Evolutionary conservation across 768 basidiomycete genomes (phyloP).

Genomic region (Russula ochroleuca): DNA sequence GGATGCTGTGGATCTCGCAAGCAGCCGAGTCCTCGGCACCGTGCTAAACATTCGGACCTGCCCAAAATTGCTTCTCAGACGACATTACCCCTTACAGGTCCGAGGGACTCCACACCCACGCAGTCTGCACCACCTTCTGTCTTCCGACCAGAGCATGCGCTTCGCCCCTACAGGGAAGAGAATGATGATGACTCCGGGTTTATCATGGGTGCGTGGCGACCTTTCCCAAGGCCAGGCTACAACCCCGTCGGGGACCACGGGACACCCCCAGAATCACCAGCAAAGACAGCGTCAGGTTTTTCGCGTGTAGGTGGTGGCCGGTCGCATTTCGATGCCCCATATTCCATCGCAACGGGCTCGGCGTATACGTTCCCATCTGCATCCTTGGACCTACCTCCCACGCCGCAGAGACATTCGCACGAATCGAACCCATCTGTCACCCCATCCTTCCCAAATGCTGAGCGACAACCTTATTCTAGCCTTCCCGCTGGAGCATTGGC

Average conservation of each 20-base stretch:
- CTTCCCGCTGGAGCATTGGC: constrained; percentile 62
- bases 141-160: constrained; percentile 73
- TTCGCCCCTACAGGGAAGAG: constrained; percentile 71
- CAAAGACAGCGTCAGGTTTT: constrained; percentile 71
- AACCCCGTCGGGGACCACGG: constrained; percentile 38
- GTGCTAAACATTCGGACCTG: constrained; percentile 25
- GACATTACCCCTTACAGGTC: constrained; percentile 25
- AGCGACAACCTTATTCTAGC: constrained; percentile 31
- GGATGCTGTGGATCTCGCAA: constrained; percentile 58
- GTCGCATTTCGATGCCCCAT: constrained; percentile 81
- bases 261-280: constrained; percentile 29
- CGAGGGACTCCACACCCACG: constrained; percentile 35
- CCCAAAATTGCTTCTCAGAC: constrained; percentile 14
- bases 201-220: constrained; percentile 95
- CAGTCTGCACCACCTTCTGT: constrained; percentile 64
- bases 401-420: constrained; percentile 15
- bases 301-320: constrained; percentile 83
- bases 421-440: constrained; percentile 27
- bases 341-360: constrained; percentile 56
- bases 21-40: constrained; percentile 24
- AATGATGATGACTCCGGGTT: constrained; percentile 75
- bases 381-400: constrained; percentile 46
- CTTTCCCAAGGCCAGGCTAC: constrained; percentile 56
- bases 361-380: constrained; percentile 47
- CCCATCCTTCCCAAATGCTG: constrained; percentile 25